Base-by-base conservation (phyloP, 139 green algal species). In the Eudorina sp. region DNA sequence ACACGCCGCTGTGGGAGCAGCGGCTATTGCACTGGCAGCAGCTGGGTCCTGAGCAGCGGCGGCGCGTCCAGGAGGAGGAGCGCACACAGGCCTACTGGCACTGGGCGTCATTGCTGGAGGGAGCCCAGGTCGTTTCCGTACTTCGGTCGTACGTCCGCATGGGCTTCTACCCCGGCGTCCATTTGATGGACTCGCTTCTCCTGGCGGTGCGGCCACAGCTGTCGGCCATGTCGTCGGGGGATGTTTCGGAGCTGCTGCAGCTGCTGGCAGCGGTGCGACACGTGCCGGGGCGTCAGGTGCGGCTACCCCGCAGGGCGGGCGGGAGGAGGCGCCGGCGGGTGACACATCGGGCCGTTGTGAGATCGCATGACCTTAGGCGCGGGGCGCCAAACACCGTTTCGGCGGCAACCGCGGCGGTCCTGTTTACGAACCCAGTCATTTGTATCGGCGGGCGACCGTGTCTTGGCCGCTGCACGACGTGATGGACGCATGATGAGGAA, bases 191-290 rank as follows among this genome's bases (percentile, higher is more conserved):
- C 29, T 75, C 79, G 38, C 25, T 85, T 40, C 38, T 85, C 38
- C 40, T 85, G 1, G 58, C 40, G 1, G 18, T 75, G 16, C 55
- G 41, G 79, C 79, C 58, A 2, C 79, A 85, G 58, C 21, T 85
- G 41, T 40, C 60, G 29, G 58, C 43, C 79, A 75, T 60, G 79
- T 25, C 38, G 4, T 4, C 11, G 0, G 40, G 9, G 25, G 58
- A 85, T 43, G 79, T 62, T 38, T 70, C 58, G 25, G 79, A 85
- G 79, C 79, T 85, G 40, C 25, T 85, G 55, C 11, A 55, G 55
- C 38, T 41, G 38, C 79, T 85, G 79, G 79, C 79, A 29, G 14
- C 27, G 25, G 38, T 73, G 29, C 79, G 79, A 13, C 58, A 85
- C 43, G 41, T 85, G 58, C 79, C 79, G 2, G 79, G 79, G 27